Evolutionary conservation across 345 rosid genomes (phyloP), one percentile per base, ranked within the genome.

Genomic region (Leavenworthia alabamica): DNA sequence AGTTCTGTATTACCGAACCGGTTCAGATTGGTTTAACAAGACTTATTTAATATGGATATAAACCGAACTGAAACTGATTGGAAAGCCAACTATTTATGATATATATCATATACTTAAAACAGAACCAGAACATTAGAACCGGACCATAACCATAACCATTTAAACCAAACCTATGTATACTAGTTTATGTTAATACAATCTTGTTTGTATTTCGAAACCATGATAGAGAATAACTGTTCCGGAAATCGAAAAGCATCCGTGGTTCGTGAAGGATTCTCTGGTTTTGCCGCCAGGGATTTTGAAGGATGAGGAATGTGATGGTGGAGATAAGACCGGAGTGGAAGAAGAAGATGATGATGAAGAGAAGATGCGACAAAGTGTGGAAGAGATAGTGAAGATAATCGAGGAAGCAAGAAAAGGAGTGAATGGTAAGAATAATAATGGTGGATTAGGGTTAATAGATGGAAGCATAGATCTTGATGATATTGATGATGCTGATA

Each of bases 381-480:
- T 77, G 33, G 97, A 78, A 35, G 96, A 86, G 49, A 83, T 82
- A 46, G 67, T 81, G 64, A 60, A 76, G 11, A 76, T 86, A 59
- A 73, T 83, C 41, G 84, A 89, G 33, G 97, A 89, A 74, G 99
- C 97, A 3, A 78, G 91, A 67, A 81, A 75, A 41, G 39, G 71
- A 14, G 80, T 45, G 6, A 85, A 75, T 22, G 80, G 62, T 17
- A 77, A 45, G 42, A 68, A 64, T 8, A 75, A 46, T 65, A 52
- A 42, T 14, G 86, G 77, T 9, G 83, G 78, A 28, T 48, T 55
- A 32, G 62, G 75, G 15, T 71, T 80, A n/a, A 33, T 77, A 2
- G 89, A 80, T 29, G 88, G 89, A 6, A 85, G 87, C 71, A 56
- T 86, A 78, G 98, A 85, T 68, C 72, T 83, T 24, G 89, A 84